Evolutionary conservation across 192 early-diverging fungal genomes (phyloP).

Genomic region (Coemansia guatemalensis): DNA sequence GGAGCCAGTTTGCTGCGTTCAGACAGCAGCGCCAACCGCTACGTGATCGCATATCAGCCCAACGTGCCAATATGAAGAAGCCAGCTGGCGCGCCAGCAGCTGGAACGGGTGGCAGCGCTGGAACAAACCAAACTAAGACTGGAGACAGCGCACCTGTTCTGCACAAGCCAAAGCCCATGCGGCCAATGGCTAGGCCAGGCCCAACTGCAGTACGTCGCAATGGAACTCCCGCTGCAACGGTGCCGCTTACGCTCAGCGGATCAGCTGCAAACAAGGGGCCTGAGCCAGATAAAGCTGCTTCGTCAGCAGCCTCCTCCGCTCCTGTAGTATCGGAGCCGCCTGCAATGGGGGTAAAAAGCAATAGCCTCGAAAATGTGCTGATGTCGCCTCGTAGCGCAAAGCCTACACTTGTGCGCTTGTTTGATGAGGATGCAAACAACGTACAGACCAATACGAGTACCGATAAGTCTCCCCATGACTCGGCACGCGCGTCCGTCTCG

Average conservation of each 20-base stretch:
- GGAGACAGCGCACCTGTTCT: not conserved
- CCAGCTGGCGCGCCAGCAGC: not conserved
- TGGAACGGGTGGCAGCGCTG: not conserved
- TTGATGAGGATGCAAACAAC: constrained; percentile 17
- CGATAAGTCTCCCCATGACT: constrained; percentile 24
- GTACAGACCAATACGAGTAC: not conserved
- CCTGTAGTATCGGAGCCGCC: constrained; percentile 10
- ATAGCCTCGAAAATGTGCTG: constrained; percentile 31
- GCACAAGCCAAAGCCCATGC: constrained; percentile 37
- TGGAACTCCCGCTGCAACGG: constrained; percentile 13
- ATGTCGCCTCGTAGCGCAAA: constrained; percentile 31
- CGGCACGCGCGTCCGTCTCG: constrained; percentile 32
- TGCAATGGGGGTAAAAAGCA: constrained; percentile 14
- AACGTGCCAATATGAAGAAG: constrained; percentile 15
- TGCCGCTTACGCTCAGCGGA: constrained; percentile 7
- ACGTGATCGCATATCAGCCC: constrained; percentile 31
- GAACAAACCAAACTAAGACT: not conserved
- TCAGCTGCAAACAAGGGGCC: not conserved
- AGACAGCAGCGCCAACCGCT: constrained; percentile 34
- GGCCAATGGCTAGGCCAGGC: constrained; percentile 27
- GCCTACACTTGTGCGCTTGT: constrained; percentile 21
- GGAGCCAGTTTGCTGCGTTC: constrained; percentile 27
- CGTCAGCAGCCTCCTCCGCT: constrained; percentile 1
- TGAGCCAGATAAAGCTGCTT: not conserved
- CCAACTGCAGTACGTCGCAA: constrained; percentile 21